These are phyloP conservation scores for Apiotrichum gamsii DNA, from an alignment of 1,284 basidiomycete species.

Conservation along the genomic window DNA sequence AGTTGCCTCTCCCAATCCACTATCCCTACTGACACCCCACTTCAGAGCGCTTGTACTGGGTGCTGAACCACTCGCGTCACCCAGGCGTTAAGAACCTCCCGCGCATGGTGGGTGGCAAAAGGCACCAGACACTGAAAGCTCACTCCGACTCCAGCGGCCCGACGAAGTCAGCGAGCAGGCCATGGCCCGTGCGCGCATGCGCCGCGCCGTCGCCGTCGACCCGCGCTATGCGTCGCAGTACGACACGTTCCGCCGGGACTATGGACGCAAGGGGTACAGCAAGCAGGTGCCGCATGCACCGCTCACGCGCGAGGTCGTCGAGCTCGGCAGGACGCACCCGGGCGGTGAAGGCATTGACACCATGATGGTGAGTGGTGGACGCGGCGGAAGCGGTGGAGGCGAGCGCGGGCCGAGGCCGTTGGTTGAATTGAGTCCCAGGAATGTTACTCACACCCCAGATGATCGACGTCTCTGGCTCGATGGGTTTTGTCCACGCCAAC, in stretches of 20 bases:
- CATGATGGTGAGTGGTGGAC: background rate
- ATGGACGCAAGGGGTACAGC: background rate
- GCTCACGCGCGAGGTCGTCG: background rate
- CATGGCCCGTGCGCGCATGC: conserved; percentile 2
- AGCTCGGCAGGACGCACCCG: background rate
- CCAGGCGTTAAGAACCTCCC: background rate
- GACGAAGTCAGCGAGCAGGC: background rate
- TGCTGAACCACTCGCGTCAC: conserved; percentile 3
- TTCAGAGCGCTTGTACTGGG: conserved; percentile 3
- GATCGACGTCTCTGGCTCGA: background rate
- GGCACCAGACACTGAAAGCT: too few species aligned
- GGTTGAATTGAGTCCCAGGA: background rate
- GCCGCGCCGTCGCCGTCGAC: background rate
- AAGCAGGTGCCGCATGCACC: conserved; percentile 1
- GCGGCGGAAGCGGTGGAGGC: background rate
- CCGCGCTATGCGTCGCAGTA: background rate
- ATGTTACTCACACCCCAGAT: background rate
- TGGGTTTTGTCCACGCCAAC: background rate
- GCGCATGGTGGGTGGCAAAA: conserved; percentile 1
- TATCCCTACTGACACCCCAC: too few species aligned
- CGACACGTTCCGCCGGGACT: background rate
- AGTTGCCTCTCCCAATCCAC: too few species aligned
- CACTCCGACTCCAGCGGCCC: background rate
- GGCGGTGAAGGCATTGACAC: background rate
- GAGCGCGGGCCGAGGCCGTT: too few species aligned